Evolutionary conservation across 148 eudicot genomes (phyloP).

Genomic region (Amaranthus cruentus): DNA sequence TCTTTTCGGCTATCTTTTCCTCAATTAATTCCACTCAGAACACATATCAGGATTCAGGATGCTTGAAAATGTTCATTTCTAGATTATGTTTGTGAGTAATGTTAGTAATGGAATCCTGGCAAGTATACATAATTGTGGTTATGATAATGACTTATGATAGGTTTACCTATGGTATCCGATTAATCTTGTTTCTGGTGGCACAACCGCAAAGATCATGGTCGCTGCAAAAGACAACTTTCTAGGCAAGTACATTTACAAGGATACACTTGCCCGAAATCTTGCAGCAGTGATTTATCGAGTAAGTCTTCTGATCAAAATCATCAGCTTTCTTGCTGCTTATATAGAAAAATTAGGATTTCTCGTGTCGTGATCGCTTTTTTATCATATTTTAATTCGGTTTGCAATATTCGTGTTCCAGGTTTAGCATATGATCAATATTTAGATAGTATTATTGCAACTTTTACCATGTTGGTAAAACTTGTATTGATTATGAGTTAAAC

Average conservation of each 20-base stretch:
- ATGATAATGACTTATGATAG: conserved; percentile 42
- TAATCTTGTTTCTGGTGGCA: conserved; percentile 77
- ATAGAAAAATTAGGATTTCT: neutral
- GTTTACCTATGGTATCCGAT: conserved; percentile 91
- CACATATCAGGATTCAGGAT: too few relatives aligned
- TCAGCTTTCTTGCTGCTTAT: neutral
- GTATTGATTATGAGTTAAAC: too few relatives aligned
- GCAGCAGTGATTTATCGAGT: conserved; percentile 86
- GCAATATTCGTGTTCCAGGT: too few relatives aligned
- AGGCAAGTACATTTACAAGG: conserved; percentile 94
- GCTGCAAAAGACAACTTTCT: conserved; percentile 92
- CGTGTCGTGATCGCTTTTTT: neutral
- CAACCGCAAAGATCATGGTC: conserved; percentile 96
- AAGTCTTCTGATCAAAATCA: conserved; percentile 9
- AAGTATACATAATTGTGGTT: conserved; percentile 37
- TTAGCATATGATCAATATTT: too few relatives aligned
- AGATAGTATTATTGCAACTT: conserved; percentile 11
- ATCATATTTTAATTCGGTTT: neutral
- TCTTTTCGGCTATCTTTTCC: neutral
- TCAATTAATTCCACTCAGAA: conserved; percentile 5
- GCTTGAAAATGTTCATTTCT: too few relatives aligned
- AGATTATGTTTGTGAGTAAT: too few relatives aligned
- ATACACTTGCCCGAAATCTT: conserved; percentile 78
- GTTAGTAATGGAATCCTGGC: too few relatives aligned
- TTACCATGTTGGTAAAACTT: neutral